Base-by-base conservation (phyloP, 2,329 filamentous ascomycete genomes). In the Microcera coccophila region DNA sequence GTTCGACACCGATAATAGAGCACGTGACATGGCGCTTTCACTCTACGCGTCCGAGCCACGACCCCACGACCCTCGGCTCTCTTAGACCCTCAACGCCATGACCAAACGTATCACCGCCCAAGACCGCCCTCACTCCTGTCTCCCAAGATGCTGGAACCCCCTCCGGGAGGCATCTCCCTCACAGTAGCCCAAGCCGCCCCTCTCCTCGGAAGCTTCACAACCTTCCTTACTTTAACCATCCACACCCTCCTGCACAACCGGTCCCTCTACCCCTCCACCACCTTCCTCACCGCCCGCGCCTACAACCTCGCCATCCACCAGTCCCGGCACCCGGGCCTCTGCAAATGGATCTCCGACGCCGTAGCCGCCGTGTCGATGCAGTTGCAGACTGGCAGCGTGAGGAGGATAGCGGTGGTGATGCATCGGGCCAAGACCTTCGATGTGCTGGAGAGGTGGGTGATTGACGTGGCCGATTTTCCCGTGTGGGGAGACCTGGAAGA, bases 171-270 rank as follows among this genome's bases (percentile, higher is more conserved):
- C 11, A 42, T 43, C 7, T 47, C 51, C 34, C 51, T 75, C 46
- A 54, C 67, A 17, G 50, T 64, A 9, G 48, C 60, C 16, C 58
- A 70, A 69, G 61, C 63, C 19, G 41, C 56, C 3, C 35, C 45
- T 39, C 79, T 90, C 52, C 76, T 90, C 51, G 68, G 73, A 44
- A 79, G 82, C 39, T 90, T 95, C 67, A 79, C 78, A 48, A 79
- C 83, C 59, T 95, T 95, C 69, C 78, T 95, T 42, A 87, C 83
- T 47, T 81, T 91, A 49, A 79, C 86, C 56, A 80, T 91, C 50
- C 90, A 96, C 73, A 87, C 88, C 45, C 83, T 96, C 57, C 80
- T 95, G 54, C 91, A 83, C 71, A 82, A 93, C 59, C 86, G 90
- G 55, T 67, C 68, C 46, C 80, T 95, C 59, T 96, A 96, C 65